Base-by-base conservation (phyloP, 2,329 filamentous ascomycete genomes). In the Xylaria sp. region DNA sequence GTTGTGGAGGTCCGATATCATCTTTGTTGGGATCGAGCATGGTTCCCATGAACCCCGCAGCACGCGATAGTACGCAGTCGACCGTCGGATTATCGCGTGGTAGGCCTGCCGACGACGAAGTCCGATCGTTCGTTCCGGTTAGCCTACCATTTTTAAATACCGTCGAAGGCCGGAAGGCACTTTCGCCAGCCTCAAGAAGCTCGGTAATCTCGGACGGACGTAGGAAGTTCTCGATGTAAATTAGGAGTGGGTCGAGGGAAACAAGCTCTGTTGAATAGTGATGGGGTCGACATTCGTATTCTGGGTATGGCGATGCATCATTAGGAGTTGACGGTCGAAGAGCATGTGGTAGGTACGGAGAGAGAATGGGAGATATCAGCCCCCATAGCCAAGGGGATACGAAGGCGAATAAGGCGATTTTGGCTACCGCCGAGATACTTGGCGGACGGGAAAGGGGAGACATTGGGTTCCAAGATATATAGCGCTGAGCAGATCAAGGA, bases 221-320 rank as follows among this genome's bases (percentile, higher is more conserved):
- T 38, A 80, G 68, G 69, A 80, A 78, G 55, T 73, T 63, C 67
- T 77, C 76, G 70, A 80, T 78, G 66, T 80, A 80, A 60, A 80
- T 76, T 8, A 80, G 71, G 1, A 80, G 69, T 1, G 79, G 79
- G 41, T 78, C 75, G 19, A 79, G 71, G 13, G 77, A 80, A 38
- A 80, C 70, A 41, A 80, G 73, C 55, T 79, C 74, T 0, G 77
- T 79, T 4, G 69, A 72, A 67, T 80, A 80, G 13, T 68, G 56
- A 23, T 77, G 74, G 1, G 62, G 57, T 17, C 53, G 64, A 37
- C 66, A 68, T 58, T 61, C 56, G 27, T 65, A 59, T 53, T 54
- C 54, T 4, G 51, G 46, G 35, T 58, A 52, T 19, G 62, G 43
- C n/a, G 46, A 31, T 25, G 54, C 23, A n/a, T 52, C 23, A 1